phyloP scores from a whole-genome alignment of 495 filamentous ascomycete genomes.

The Aspergillus indologenus region DNA sequence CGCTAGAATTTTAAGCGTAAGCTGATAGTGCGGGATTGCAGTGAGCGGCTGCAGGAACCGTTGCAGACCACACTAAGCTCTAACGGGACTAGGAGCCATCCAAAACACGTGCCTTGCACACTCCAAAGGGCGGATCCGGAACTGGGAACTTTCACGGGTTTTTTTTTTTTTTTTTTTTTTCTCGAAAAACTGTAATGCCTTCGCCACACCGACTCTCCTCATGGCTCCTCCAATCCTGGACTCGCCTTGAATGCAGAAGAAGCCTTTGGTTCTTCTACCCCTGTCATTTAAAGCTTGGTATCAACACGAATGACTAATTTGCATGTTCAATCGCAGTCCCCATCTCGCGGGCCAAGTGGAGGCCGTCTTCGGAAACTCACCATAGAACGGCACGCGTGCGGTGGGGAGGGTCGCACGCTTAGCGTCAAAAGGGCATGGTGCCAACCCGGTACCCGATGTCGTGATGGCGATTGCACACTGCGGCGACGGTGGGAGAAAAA shows the following conservation, averaged over 20 bases:
- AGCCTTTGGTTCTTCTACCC: neutral
- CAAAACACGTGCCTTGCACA: neutral
- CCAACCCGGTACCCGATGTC: conserved; percentile 4
- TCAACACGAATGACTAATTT: neutral
- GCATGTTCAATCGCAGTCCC: neutral
- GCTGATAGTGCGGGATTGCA: neutral
- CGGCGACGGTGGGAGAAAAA: neutral
- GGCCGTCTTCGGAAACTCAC: neutral
- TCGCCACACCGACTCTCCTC: neutral
- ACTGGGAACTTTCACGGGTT: neutral
- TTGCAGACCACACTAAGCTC: neutral
- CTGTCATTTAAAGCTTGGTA: neutral
- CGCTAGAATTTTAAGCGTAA: neutral
- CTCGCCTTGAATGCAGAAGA: conserved; percentile 6
- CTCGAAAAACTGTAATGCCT: neutral
- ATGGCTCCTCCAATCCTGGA: neutral
- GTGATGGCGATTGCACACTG: conserved; percentile 4
- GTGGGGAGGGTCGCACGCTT: neutral
- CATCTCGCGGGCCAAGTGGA: neutral
- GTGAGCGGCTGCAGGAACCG: neutral
- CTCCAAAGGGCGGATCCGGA: neutral
- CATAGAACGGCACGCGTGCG: neutral
- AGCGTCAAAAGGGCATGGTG: neutral
- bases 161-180: neutral
- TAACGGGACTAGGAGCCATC: neutral